Conservation (phyloP, 306 rosid species). For the Abrus precatorius region DNA sequence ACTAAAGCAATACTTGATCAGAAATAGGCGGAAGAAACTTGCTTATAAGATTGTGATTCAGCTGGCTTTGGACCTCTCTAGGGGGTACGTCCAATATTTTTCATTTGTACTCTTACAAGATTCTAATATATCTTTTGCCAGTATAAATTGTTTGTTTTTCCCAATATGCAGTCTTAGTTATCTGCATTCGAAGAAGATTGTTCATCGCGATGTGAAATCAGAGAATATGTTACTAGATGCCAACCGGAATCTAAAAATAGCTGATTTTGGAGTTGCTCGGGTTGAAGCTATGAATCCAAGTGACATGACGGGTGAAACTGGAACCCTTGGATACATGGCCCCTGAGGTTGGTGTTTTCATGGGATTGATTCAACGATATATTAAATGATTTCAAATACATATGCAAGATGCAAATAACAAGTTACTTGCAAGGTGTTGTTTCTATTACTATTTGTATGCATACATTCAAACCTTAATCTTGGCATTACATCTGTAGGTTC, state of each 20-base stretch:
- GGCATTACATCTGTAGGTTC: conserved; percentile 63
- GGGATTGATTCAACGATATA: not conserved
- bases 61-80: conserved; percentile 86
- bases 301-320: conserved; percentile 97
- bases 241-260: conserved; percentile 69
- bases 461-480: conserved; percentile 12
- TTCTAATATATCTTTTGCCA: conserved; percentile 1
- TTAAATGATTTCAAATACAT: conserved; percentile 14
- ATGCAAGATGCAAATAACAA: not conserved
- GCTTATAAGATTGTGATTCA: conserved; percentile 77
- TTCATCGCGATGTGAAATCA: conserved; percentile 85
- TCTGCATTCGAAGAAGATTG: conserved; percentile 84
- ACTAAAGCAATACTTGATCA: conserved; percentile 72
- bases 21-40: conserved; percentile 75
- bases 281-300: conserved; percentile 86
- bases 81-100: conserved; percentile 68
- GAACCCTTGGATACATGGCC: conserved; percentile 95
- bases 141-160: not conserved
- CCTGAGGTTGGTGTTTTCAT: conserved; percentile 74
- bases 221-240: conserved; percentile 81
- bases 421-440: not conserved
- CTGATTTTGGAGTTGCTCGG: conserved; percentile 96
- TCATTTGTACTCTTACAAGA: not conserved
- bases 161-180: conserved; percentile 69
- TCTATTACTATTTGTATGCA: not conserved